These are phyloP conservation scores for Hygrophila difformis DNA, from an alignment of 257 asterid species.

Conservation along the genomic window DNA sequence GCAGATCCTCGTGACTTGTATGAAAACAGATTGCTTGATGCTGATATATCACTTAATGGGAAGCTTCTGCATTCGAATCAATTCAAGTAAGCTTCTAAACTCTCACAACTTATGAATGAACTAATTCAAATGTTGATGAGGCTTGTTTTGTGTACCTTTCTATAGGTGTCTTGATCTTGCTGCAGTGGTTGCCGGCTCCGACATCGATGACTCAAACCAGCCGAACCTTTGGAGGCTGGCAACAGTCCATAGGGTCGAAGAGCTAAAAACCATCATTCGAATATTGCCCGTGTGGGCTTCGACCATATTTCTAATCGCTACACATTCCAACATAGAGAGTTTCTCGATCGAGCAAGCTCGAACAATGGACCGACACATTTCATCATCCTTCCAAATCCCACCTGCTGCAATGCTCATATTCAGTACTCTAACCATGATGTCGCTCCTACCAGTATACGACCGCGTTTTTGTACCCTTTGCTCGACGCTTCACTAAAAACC, in stretches of 20 bases:
- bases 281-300: conserved; percentile 79
- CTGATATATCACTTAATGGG: conserved; percentile 47
- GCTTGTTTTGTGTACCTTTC: not conserved
- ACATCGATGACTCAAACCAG: conserved; percentile 21
- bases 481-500: conserved; percentile 38
- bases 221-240: conserved; percentile 71
- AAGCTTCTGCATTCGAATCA: conserved; percentile 65
- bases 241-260: conserved; percentile 78
- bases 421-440: conserved; percentile 47
- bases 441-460: conserved; percentile 46
- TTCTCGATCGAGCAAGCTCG: conserved; percentile 72
- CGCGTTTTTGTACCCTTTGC: conserved; percentile 56
- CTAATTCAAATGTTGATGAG: too few relatives aligned
- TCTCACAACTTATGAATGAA: not conserved
- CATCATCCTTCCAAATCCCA: conserved; percentile 53
- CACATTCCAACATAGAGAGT: conserved; percentile 47
- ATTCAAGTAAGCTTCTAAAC: conserved; percentile 59
- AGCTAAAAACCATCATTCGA: conserved; percentile 54
- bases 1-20: conserved; percentile 33
- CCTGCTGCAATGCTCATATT: conserved; percentile 70
- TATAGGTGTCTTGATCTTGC: conserved; percentile 70
- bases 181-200: conserved; percentile 37
- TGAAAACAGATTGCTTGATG: conserved; percentile 52
- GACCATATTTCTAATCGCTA: conserved; percentile 50
- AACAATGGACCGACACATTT: conserved; percentile 54